These are phyloP conservation scores for Amanita jacksonii DNA, from an alignment of 768 basidiomycete genomes.

Conservation along the genomic window DNA sequence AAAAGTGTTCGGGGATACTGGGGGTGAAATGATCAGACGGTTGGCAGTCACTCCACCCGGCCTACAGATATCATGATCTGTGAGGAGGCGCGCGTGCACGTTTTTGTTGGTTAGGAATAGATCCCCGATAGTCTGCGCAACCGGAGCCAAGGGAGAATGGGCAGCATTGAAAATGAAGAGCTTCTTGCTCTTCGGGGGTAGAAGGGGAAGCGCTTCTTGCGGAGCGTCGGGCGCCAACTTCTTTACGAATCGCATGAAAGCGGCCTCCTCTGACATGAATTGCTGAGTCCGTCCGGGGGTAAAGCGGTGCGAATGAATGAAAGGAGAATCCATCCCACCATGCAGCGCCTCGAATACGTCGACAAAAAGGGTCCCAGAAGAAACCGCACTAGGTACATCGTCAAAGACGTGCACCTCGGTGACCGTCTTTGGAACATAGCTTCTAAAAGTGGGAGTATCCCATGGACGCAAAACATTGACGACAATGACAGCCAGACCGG, in stretches of 20 bases:
- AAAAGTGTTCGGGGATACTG: constrained; percentile 23
- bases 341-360: constrained; percentile 61
- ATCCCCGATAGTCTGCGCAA: constrained; percentile 48
- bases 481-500: constrained; percentile 54
- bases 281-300: constrained; percentile 46
- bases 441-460: constrained; percentile 56
- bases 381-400: constrained; percentile 56
- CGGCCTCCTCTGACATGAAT: constrained; percentile 33
- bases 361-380: constrained; percentile 59
- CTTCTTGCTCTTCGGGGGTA: constrained; percentile 44
- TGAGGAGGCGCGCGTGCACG: constrained; percentile 51
- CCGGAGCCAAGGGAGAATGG: constrained; percentile 40
- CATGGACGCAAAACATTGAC: constrained; percentile 83
- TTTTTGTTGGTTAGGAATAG: constrained; percentile 44
- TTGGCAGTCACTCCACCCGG: constrained; percentile 61
- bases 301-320: constrained; percentile 47
- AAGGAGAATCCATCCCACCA: constrained; percentile 22
- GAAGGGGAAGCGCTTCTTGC: constrained; percentile 25
- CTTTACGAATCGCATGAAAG: constrained; percentile 35
- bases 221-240: constrained; percentile 22
- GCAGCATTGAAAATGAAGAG: constrained; percentile 61
- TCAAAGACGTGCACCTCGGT: constrained; percentile 64
- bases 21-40: constrained; percentile 56
- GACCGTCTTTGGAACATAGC: constrained; percentile 48
- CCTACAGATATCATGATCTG: constrained; percentile 65